Conservation (phyloP, 805 yeast species). For the Maudiozyma barnettii region DNA sequence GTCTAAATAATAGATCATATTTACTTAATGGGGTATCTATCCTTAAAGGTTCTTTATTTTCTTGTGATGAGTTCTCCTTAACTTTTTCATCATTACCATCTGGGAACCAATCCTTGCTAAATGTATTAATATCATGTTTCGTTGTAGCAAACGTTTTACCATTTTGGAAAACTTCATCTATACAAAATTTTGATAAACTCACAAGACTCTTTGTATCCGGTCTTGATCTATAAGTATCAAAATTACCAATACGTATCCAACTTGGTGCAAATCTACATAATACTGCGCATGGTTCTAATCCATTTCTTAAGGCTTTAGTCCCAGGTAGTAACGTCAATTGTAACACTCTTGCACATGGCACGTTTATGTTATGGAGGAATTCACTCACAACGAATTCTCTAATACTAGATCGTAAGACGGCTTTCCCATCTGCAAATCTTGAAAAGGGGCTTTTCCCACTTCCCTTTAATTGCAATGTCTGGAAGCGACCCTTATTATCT, state of each 20-base stretch:
- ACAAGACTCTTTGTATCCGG: slow-evolving; percentile 57
- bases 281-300: slow-evolving; percentile 71
- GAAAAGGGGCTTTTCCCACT: slow-evolving; percentile 88
- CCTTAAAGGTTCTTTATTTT: slow-evolving; percentile 7
- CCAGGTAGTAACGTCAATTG: slow-evolving; percentile 63
- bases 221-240: slow-evolving; percentile 71
- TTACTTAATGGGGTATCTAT: slow-evolving; percentile 31
- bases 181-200: slow-evolving; percentile 60
- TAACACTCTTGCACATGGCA: slow-evolving; percentile 81
- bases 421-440: slow-evolving; percentile 94
- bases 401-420: slow-evolving; percentile 78
- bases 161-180: slow-evolving; percentile 48
- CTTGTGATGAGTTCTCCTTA: slow-evolving; percentile 8
- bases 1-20: slow-evolving; percentile 65
- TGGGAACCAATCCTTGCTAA: slow-evolving; percentile 20
- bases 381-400: slow-evolving; percentile 85
- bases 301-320: slow-evolving; percentile 59
- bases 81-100: slow-evolving; percentile 13
- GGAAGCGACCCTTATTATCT: slow-evolving; percentile 34
- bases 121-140: slow-evolving; percentile 15
- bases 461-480: slow-evolving; percentile 71
- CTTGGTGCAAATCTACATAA: slow-evolving; percentile 74
- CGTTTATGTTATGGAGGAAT: slow-evolving; percentile 65
- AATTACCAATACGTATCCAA: slow-evolving; percentile 85
- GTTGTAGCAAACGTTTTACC: slow-evolving; percentile 24